A percentile compares a stretch with the other conserved stretches of the same genome.
These are phyloP conservation scores for Lenzites betulinus DNA, from an alignment of 768 basidiomycete species.

Conservation along the genomic window DNA sequence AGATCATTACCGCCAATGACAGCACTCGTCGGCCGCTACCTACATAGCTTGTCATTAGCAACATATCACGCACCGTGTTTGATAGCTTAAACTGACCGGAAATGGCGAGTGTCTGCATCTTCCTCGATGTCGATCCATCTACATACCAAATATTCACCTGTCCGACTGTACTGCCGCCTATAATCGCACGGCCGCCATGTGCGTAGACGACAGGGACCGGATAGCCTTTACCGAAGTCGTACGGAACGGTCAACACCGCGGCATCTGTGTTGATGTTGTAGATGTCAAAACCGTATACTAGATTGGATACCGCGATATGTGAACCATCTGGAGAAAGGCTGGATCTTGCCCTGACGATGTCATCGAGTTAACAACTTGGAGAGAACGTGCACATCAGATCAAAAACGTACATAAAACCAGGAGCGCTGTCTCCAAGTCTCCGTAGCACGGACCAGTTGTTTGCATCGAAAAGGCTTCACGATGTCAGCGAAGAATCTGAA, in stretches of 20 bases:
- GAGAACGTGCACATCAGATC: background rate
- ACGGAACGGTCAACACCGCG: background rate
- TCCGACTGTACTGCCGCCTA: background rate
- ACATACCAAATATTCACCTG: background rate
- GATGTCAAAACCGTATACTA: background rate
- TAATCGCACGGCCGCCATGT: background rate
- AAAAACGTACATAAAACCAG: background rate
- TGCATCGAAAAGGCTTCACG: background rate
- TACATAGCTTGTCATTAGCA: background rate
- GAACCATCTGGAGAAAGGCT: conserved; percentile 1
- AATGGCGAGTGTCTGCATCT: background rate
- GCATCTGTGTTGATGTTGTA: background rate
- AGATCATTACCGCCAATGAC: background rate
- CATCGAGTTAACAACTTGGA: too few relatives aligned
- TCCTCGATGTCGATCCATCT: background rate
- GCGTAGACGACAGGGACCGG: background rate
- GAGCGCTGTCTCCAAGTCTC: background rate
- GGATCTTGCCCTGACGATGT: background rate
- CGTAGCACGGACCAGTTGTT: background rate
- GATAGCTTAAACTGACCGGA: background rate
- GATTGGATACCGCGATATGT: background rate
- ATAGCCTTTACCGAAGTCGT: background rate
- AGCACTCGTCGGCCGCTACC: background rate
- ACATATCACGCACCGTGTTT: background rate
- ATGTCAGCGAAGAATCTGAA: background rate